Conservation (phyloP, 108 stramenopile genomes). For the Licmophora abbreviata region DNA sequence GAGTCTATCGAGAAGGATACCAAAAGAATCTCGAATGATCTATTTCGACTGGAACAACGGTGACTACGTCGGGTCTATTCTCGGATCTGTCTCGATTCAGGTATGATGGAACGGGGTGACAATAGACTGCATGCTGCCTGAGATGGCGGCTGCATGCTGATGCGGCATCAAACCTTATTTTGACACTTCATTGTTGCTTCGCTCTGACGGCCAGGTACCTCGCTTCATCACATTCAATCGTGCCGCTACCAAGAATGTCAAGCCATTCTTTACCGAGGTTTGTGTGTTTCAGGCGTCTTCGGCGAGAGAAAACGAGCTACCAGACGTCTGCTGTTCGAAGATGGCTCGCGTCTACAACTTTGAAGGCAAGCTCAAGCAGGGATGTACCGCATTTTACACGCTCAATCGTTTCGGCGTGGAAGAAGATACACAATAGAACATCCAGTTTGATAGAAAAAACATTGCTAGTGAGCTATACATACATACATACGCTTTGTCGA, state of each 20-base stretch:
- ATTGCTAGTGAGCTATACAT: too few species aligned
- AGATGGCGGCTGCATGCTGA: too few species aligned
- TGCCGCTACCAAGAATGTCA: constrained; percentile 3
- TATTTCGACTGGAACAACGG: constrained; percentile 35
- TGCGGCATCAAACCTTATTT: too few species aligned
- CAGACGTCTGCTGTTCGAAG: constrained; percentile 26
- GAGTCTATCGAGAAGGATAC: constrained; percentile 28
- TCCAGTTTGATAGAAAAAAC: too few species aligned
- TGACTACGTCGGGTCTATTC: constrained; percentile 23
- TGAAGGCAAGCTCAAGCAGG: constrained; percentile 38
- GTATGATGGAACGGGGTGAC: too few species aligned
- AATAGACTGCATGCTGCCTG: too few species aligned
- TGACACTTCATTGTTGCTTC: too few species aligned
- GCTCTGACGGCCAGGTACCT: constrained; percentile 13
- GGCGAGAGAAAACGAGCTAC: constrained; percentile 8
- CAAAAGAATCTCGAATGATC: constrained; percentile 36
- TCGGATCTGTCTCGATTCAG: constrained; percentile 20
- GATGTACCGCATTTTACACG: constrained; percentile 34
- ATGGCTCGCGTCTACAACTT: constrained; percentile 33
- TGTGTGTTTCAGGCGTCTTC: constrained; percentile 17
- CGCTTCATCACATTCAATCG: constrained; percentile 31
- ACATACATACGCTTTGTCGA: too few species aligned
- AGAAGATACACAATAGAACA: too few species aligned
- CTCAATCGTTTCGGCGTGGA: too few species aligned
- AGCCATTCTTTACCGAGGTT: constrained; percentile 46